Evolutionary conservation across 208 protist species (phyloP).

Genomic region (Leishmania aethiopica): DNA sequence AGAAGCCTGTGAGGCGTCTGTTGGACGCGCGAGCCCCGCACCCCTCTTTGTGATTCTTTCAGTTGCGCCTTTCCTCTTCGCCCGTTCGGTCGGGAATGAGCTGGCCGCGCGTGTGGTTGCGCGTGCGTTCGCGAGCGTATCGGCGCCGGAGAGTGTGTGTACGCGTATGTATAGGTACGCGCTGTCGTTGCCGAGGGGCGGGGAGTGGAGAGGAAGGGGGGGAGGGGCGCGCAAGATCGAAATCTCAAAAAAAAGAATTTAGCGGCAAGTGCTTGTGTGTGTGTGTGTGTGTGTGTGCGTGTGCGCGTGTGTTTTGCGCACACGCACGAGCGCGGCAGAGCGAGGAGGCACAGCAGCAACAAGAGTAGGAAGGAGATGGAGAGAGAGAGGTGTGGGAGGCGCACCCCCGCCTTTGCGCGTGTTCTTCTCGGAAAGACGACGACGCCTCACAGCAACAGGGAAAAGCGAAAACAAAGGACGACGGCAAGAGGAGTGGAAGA

Average conservation of each 20-base stretch:
- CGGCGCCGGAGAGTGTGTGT: neutral
- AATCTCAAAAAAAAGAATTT: too few species aligned
- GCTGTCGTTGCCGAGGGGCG: too few species aligned
- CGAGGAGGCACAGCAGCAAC: neutral
- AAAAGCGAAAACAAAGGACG: neutral
- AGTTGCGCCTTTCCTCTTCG: neutral
- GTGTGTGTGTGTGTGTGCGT: too few species aligned
- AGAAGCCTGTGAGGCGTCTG: neutral
- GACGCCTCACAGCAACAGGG: neutral
- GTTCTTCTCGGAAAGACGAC: neutral
- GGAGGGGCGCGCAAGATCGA: neutral
- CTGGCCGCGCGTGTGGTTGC: neutral
- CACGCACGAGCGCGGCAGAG: neutral
- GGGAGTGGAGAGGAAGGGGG: neutral
- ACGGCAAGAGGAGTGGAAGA: neutral
- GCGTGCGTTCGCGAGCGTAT: neutral
- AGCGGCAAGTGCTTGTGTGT: too few species aligned
- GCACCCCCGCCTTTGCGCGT: neutral
- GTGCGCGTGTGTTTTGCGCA: neutral
- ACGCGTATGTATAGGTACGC: too few species aligned
- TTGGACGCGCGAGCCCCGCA: neutral
- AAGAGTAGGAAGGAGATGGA: neutral
- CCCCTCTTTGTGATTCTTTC: neutral
- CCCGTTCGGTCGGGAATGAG: neutral
- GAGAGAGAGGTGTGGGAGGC: neutral